Evolutionary conservation across 768 basidiomycete species (phyloP), one percentile per base, ranked within the genome.

Genomic region (Russula dissimulans): DNA sequence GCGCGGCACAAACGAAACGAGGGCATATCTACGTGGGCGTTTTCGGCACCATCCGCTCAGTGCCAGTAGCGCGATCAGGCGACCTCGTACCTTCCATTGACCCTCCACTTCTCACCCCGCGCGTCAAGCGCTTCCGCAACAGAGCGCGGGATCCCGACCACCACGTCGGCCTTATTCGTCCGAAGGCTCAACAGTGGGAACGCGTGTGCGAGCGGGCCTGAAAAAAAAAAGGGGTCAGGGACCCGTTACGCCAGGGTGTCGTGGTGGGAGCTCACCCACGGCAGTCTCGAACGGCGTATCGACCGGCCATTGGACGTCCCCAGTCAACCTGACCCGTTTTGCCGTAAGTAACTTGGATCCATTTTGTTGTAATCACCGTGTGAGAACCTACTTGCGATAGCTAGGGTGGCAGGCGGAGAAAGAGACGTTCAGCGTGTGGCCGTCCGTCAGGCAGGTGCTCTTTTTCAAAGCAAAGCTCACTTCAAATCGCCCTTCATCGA

Each of bases 151-250:
- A 99, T 77, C 0, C 92, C 95, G 29, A 91, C 91, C 6, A 86
- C 88, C 2, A 97, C 93, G 68, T 97, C 94, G 0, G 95, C 95
- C 71, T 99, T 99, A 77, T 88, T 91, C 1, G 95, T 98, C 17
- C 95, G 81, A 60, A 97, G 74, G 68, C 90, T 91, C 29, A 97
- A 73, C 8, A 97, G 69, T 0, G 89, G 87, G 73, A 95, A 89
- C 9, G 84, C 75, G 1, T 89, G 88, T 0, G 83, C 81, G 10
- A 97, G 72, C 2, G 90, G 89, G 5, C 93, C 91, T 86, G 65
- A 54, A 32, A 17, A 46, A 3, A 26, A 26, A 26, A 26, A 26
- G 22, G 22, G 29, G 56, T n/a, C 26, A 14, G 1, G n/a, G 14
- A 14, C 4, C 22, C 42, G 31, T n/a, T 32, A 55, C 31, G n/a